Evolutionary conservation across 2,329 filamentous ascomycete genomes (phyloP).

Genomic region (Trichophyton benhamiae): DNA sequence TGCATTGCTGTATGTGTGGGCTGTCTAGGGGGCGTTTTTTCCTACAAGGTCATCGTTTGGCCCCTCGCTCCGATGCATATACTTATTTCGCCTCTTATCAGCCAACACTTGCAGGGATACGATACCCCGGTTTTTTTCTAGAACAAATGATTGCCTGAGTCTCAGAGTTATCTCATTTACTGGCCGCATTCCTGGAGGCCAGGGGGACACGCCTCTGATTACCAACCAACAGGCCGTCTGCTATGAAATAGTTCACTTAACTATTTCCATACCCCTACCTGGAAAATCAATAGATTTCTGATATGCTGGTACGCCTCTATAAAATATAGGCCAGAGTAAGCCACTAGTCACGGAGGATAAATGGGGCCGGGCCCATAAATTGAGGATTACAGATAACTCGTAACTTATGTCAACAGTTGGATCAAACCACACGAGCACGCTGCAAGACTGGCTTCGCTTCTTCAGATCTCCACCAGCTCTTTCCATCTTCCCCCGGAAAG

Average conservation of each 20-base stretch:
- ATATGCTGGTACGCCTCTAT: neutral
- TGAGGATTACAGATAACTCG: neutral
- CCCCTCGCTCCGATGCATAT: neutral
- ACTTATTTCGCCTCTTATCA: neutral
- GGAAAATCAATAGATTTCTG: neutral
- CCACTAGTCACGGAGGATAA: neutral
- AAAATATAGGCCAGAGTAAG: neutral
- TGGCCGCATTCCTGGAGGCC: neutral
- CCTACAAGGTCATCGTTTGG: neutral
- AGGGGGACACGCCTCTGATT: neutral
- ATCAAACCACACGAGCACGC: neutral
- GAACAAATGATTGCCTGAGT: neutral
- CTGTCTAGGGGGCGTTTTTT: neutral
- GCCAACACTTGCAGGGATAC: neutral
- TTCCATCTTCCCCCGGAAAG: slow-evolving; percentile 63
- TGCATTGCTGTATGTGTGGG: neutral
- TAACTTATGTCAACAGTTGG: neutral
- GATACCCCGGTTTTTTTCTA: neutral
- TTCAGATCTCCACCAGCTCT: slow-evolving; percentile 76
- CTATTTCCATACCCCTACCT: neutral
- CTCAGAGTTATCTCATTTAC: neutral
- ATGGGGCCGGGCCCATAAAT: neutral
- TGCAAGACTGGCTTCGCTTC: slow-evolving; percentile 57
- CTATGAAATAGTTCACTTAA: neutral
- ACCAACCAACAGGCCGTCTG: neutral